These are phyloP conservation scores for Prunus armeniaca DNA, from an alignment of 306 rosid species.

Conservation along the genomic window DNA sequence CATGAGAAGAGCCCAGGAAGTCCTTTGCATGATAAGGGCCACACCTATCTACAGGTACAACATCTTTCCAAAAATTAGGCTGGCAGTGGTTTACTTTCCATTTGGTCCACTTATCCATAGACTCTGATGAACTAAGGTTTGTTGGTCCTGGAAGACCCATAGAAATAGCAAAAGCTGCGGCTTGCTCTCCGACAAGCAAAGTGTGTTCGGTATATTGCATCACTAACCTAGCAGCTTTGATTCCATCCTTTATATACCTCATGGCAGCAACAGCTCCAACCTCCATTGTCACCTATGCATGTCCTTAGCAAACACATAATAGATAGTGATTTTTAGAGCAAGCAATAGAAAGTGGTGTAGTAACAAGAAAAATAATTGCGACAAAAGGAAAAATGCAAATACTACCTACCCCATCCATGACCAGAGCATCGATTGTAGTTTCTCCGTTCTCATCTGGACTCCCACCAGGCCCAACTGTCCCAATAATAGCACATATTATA, in stretches of 20 bases:
- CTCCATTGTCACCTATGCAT: slow-evolving; percentile 85
- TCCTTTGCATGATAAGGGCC: slow-evolving; percentile 68
- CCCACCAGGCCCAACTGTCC: slow-evolving; percentile 95
- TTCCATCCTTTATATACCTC: slow-evolving; percentile 90
- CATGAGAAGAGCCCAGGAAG: slow-evolving; percentile 23
- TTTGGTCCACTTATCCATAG: slow-evolving; percentile 64
- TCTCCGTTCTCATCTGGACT: slow-evolving; percentile 98
- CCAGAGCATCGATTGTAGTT: slow-evolving; percentile 84
- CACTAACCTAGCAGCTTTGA: slow-evolving; percentile 82
- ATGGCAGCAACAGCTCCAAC: slow-evolving; percentile 96
- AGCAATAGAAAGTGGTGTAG: slow-evolving; percentile 1
- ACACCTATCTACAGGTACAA: slow-evolving; percentile 51
- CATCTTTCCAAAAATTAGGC: slow-evolving; percentile 84
- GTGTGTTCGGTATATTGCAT: slow-evolving; percentile 79
- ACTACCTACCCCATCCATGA: slow-evolving; percentile 86
- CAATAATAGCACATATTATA: not conserved
- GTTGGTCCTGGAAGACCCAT: slow-evolving; percentile 95
- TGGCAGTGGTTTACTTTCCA: slow-evolving; percentile 78
- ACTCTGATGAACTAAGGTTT: slow-evolving; percentile 78
- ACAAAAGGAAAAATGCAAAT: slow-evolving; percentile 12
- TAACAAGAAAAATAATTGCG: slow-evolving; percentile 3
- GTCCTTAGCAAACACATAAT: slow-evolving; percentile 52
- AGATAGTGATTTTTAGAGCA: slow-evolving; percentile 27
- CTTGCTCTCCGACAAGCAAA: slow-evolving; percentile 87
- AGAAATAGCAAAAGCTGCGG: slow-evolving; percentile 78